phyloP scores from a whole-genome alignment of 257 asterid species.

The Jacaranda copaia region DNA sequence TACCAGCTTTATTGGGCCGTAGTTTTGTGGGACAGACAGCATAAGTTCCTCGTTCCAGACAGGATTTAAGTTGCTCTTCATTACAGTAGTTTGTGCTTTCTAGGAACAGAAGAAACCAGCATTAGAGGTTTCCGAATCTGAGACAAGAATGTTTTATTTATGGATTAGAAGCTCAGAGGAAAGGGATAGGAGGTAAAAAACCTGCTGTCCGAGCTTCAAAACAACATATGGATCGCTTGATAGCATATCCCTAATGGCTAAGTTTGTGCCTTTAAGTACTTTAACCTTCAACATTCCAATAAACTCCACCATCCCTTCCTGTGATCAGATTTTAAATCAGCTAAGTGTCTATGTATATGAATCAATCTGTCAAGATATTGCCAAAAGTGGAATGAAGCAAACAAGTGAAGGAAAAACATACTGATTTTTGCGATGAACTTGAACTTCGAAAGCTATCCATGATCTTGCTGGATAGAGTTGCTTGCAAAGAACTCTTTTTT shows the following conservation, averaged over 20 bases:
- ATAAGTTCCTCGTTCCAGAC: slow-evolving; percentile 93
- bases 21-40: slow-evolving; percentile 94
- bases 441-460: slow-evolving; percentile 73
- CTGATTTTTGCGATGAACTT: slow-evolving; percentile 66
- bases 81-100: slow-evolving; percentile 82
- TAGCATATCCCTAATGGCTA: slow-evolving; percentile 92
- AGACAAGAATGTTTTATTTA: not conserved
- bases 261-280: slow-evolving; percentile 80
- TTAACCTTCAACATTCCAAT: slow-evolving; percentile 86
- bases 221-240: slow-evolving; percentile 98
- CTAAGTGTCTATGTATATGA: not conserved
- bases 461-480: slow-evolving; percentile 76
- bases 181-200: slow-evolving; percentile 32
- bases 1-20: slow-evolving; percentile 85
- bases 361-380: not conserved
- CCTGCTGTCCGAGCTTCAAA: slow-evolving; percentile 89
- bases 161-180: not conserved
- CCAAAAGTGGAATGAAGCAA: slow-evolving; percentile 2
- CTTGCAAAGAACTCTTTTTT: slow-evolving; percentile 61
- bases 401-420: slow-evolving; percentile 44
- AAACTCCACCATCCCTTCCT: slow-evolving; percentile 96
- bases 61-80: slow-evolving; percentile 90
- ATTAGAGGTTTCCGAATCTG: slow-evolving; percentile 28
- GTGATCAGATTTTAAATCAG: slow-evolving; percentile 39
- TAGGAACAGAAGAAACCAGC: slow-evolving; percentile 42